Percentiles rank a stretch among this genome's conserved stretches.
Evolutionary conservation across 225 moss, liverwort and hornwort genomes (phyloP).

Genomic region (Straminergon stramineum): DNA sequence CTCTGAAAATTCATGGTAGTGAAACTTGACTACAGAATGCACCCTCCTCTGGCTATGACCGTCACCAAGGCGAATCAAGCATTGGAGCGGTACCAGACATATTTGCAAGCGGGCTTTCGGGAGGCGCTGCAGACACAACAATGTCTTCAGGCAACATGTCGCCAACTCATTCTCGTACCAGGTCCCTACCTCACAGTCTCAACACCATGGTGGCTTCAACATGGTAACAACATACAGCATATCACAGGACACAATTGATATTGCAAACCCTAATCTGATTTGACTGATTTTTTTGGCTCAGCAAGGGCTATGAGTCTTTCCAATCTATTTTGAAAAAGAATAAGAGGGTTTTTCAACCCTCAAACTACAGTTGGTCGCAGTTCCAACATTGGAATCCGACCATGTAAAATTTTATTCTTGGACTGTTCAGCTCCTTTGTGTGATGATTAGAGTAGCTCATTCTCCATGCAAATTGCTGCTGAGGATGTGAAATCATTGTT

Average conservation of each 20-base stretch:
- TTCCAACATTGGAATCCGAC: slow-evolving; percentile 2
- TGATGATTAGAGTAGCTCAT: not conserved
- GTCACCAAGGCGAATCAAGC: slow-evolving; percentile 23
- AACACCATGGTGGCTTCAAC: slow-evolving; percentile 45
- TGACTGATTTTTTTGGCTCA: slow-evolving; percentile 22
- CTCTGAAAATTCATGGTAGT: slow-evolving; percentile 9
- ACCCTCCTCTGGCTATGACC: slow-evolving; percentile 22
- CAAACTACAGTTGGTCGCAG: not conserved
- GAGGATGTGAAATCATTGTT: not conserved
- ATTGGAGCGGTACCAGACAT: slow-evolving; percentile 13
- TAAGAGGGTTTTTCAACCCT: slow-evolving; percentile 17
- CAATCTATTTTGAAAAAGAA: not conserved
- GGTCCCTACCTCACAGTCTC: slow-evolving; percentile 21
- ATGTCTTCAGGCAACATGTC: slow-evolving; percentile 19
- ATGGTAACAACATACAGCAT: slow-evolving; percentile 11
- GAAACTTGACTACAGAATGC: slow-evolving; percentile 17
- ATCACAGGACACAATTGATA: not conserved
- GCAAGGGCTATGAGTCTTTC: not conserved
- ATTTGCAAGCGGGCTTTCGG: not conserved
- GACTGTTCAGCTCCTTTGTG: not conserved
- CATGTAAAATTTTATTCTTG: slow-evolving; percentile 10
- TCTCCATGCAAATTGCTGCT: slow-evolving; percentile 1
- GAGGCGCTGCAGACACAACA: not conserved
- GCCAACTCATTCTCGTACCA: slow-evolving; percentile 28
- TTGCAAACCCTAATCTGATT: not conserved